Evolutionary conservation across 83 land plant species (phyloP).

Genomic region (Picea abies): DNA sequence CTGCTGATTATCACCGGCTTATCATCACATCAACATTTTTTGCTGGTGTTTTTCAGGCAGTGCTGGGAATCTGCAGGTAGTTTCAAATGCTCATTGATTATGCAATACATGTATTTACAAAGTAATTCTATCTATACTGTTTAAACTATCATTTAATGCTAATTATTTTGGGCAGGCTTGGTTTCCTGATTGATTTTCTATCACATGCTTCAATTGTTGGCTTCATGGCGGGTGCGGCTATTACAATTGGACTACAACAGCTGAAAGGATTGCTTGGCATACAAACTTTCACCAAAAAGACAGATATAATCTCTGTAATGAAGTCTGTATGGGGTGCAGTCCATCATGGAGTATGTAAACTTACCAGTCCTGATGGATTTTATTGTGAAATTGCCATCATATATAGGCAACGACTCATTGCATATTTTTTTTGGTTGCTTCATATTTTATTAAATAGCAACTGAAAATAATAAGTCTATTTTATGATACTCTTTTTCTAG

Average conservation of each 20-base stretch:
- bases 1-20: constrained; percentile 45
- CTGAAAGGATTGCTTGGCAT: constrained; percentile 81
- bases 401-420: not conserved
- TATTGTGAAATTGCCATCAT: not conserved
- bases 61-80: constrained; percentile 80
- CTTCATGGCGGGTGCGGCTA: constrained; percentile 89
- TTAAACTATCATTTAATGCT: not conserved
- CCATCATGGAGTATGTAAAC: constrained; percentile 41
- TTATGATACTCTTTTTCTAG: not conserved
- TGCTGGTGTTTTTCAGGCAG: constrained; percentile 71
- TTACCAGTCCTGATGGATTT: not conserved
- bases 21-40: constrained; percentile 85
- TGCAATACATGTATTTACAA: not conserved
- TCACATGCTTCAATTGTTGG: constrained; percentile 88
- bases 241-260: constrained; percentile 75
- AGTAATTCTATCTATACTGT: not conserved
- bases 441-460: not conserved
- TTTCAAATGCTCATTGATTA: not conserved
- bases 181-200: constrained; percentile 78
- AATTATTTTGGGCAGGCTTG: constrained; percentile 49
- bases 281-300: constrained; percentile 68
- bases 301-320: constrained; percentile 71
- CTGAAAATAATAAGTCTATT: not conserved
- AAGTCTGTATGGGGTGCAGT: constrained; percentile 43
- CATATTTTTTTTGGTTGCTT: not conserved